These are phyloP conservation scores for Salix exigua DNA, from an alignment of 345 rosid species.

Conservation along the genomic window DNA sequence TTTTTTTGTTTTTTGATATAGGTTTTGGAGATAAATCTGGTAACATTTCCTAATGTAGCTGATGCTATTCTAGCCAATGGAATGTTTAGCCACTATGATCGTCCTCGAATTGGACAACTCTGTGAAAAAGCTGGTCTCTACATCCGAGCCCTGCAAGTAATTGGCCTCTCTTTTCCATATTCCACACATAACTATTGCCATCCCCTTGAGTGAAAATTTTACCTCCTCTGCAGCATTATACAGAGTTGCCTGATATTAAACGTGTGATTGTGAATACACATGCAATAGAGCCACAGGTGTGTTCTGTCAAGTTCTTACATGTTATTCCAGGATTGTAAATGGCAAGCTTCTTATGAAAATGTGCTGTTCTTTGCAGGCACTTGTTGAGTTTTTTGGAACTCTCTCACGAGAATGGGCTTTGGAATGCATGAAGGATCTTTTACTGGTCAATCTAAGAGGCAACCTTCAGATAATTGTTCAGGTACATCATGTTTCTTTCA, in stretches of 20 bases:
- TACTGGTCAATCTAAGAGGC: slow-evolving; percentile 84
- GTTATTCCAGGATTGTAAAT: background rate
- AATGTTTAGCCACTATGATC: slow-evolving; percentile 97
- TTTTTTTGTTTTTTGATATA: slow-evolving; percentile 12
- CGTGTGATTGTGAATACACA: slow-evolving; percentile 99
- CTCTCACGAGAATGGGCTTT: slow-evolving; percentile 98
- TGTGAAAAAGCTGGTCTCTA: slow-evolving; percentile 99
- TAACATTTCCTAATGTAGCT: slow-evolving; percentile 96
- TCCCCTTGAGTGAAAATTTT: slow-evolving; percentile 1
- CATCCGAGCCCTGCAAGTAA: slow-evolving; percentile 85
- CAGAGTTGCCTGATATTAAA: slow-evolving; percentile 93
- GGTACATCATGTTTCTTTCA: slow-evolving; percentile 38
- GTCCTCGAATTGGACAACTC: slow-evolving; percentile 93
- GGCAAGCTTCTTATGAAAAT: background rate
- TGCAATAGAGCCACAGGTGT: slow-evolving; percentile 99
- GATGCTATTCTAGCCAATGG: slow-evolving; percentile 96
- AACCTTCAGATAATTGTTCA: slow-evolving; percentile 99
- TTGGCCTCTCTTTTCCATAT: background rate
- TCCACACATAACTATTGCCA: background rate
- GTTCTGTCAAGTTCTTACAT: background rate
- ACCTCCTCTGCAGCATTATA: slow-evolving; percentile 71
- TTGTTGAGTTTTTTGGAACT: slow-evolving; percentile 97
- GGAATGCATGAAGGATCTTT: slow-evolving; percentile 99
- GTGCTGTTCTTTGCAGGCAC: slow-evolving; percentile 52
- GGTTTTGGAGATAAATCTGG: slow-evolving; percentile 98